phyloP scores from a whole-genome alignment of 371 early-diverging fungal species.

The Mucor racemosus region DNA sequence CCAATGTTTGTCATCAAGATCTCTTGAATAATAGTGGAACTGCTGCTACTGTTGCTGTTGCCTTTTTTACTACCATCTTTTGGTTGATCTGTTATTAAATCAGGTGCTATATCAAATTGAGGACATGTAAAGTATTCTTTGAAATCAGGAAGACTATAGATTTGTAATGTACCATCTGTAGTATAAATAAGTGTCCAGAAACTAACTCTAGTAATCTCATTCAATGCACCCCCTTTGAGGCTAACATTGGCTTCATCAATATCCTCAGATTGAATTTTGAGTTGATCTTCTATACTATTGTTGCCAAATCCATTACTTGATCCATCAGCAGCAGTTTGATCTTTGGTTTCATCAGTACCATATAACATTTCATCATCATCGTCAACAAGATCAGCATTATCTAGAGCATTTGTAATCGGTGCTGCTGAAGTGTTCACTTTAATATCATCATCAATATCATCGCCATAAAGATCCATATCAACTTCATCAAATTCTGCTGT shows the following conservation, averaged over 20 bases:
- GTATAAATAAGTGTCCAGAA: constrained; percentile 50
- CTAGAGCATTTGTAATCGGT: background rate
- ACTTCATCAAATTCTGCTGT: constrained; percentile 58
- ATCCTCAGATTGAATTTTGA: constrained; percentile 19
- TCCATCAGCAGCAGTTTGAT: background rate
- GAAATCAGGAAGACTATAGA: constrained; percentile 76
- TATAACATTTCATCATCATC: constrained; percentile 47
- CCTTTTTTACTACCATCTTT: constrained; percentile 10
- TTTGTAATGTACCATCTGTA: constrained; percentile 40
- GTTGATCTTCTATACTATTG: background rate
- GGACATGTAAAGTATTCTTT: constrained; percentile 67
- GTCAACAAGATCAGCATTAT: background rate
- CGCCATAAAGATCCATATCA: constrained; percentile 72
- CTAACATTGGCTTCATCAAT: constrained; percentile 52
- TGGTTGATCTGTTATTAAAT: constrained; percentile 59
- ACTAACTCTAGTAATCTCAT: constrained; percentile 31
- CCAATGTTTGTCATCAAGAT: constrained; percentile 75
- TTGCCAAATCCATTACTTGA: background rate
- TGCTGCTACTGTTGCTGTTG: constrained; percentile 12
- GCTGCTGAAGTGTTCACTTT: constrained; percentile 2
- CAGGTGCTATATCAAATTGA: constrained; percentile 70
- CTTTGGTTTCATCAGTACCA: constrained; percentile 6
- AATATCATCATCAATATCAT: constrained; percentile 11
- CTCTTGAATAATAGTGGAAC: constrained; percentile 70
- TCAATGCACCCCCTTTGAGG: constrained; percentile 27